Evolutionary conservation across 306 rosid genomes (phyloP), one percentile per base, ranked within the genome.

Genomic region (Lagenaria siceraria): DNA sequence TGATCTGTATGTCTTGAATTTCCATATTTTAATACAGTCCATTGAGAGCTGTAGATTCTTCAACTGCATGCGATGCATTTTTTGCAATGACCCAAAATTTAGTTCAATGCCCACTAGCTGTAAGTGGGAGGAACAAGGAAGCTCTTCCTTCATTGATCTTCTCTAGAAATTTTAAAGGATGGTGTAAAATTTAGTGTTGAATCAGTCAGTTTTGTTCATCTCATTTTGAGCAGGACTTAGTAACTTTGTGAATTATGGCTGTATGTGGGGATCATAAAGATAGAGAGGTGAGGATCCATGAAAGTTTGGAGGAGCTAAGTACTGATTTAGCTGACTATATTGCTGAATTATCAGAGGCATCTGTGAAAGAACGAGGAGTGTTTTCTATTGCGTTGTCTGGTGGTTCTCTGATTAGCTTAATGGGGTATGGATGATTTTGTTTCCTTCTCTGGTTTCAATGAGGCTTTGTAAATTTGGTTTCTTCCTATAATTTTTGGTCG

Each of bases 361-460:
- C 97, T 51, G 98, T 96, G 89, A 88, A 96, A 87, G 98, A 90
- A 83, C 85, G 93, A 22, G 99, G 98, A 36, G 87, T 81, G 36
- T 96, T 96, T 88, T 79, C 99, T 53, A 66, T 96, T 74, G 99
- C 93, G 79, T 82, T 96, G 83, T 90, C 99, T 82, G 99, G 99
- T 92, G 99, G 99, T 87, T 96, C 99, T 86, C 98, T 92, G 80
- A 87, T 96, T 90, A 88, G 87, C 85, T 89, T 96, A 86, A 81
- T 96, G 97, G 96, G 99, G 99, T 96, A 96, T 86, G 73, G 75
- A 83, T 86, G 80, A 76, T 81, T 84, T 87, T 84, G 85, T 79
- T 85, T 84, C 60, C 60, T 48, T 81, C 38, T 81, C 43, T 78
- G 69, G 48, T 84, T 85, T 86, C 48, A 84, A 60, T 77, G 48